Evolutionary conservation across 345 rosid genomes (phyloP).

Genomic region (Salix udensis): DNA sequence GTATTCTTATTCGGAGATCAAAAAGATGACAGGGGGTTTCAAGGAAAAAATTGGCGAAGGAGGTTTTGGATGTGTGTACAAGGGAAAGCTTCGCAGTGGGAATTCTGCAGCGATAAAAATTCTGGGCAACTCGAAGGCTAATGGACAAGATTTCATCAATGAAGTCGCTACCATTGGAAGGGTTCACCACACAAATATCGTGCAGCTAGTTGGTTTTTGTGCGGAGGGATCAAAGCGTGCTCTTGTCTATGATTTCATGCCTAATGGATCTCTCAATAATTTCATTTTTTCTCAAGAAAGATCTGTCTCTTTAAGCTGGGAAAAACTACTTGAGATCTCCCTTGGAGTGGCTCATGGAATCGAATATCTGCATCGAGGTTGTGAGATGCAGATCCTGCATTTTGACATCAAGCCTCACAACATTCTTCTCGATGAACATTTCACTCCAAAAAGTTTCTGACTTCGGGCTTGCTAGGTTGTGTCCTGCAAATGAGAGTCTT

Average conservation of each 20-base stretch:
- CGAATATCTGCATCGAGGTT: neutral
- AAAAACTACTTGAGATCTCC: neutral
- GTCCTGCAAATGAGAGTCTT: neutral
- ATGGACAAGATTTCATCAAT: neutral
- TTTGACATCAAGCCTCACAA: constrained; percentile 6
- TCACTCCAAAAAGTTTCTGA: neutral
- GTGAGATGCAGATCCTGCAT: neutral
- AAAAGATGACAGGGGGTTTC: neutral
- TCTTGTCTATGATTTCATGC: neutral
- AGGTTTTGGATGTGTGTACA: neutral
- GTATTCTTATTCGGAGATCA: neutral
- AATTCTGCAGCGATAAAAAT: neutral
- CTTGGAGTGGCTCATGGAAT: constrained; percentile 1
- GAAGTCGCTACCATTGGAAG: neutral
- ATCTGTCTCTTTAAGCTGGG: neutral
- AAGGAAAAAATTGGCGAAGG: neutral
- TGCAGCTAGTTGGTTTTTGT: neutral
- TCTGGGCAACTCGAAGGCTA: neutral
- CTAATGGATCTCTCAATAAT: neutral
- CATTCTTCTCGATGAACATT: neutral
- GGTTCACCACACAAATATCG: neutral
- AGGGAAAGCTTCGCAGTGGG: neutral
- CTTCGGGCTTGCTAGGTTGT: neutral
- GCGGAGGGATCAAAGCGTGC: neutral
- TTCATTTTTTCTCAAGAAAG: neutral